Evolutionary conservation across 257 asterid genomes (phyloP).

Genomic region (Anisodus tanguticus): DNA sequence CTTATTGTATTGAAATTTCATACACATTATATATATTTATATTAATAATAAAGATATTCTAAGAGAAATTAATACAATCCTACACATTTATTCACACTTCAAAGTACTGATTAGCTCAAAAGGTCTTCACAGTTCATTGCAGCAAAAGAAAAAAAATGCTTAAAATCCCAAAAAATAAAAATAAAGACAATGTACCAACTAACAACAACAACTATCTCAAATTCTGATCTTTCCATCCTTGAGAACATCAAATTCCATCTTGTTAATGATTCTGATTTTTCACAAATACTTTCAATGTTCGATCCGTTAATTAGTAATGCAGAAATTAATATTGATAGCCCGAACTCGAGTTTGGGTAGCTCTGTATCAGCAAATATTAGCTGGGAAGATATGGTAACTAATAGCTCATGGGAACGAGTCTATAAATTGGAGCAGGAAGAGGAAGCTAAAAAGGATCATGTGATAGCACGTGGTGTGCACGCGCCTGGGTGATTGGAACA

Average conservation of each 20-base stretch:
- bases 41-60: too few species aligned
- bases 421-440: neutral
- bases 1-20: too few species aligned
- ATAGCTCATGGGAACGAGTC: neutral
- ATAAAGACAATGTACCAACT: constrained; percentile 30
- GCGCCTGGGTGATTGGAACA: constrained; percentile 42
- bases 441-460: neutral
- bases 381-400: neutral
- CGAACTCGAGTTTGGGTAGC: neutral
- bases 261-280: constrained; percentile 35
- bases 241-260: constrained; percentile 36
- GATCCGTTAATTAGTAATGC: neutral
- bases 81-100: neutral
- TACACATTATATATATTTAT: too few species aligned
- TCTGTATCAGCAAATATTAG: neutral
- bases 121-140: neutral
- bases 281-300: neutral
- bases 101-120: neutral
- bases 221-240: constrained; percentile 30
- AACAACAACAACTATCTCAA: constrained; percentile 23
- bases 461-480: neutral
- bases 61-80: too few species aligned
- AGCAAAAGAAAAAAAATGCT: neutral
- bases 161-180: neutral
- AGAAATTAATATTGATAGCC: neutral